Evolutionary conservation across 768 basidiomycete genomes (phyloP), one percentile per base, ranked within the genome.

Genomic region (Hydnomerulius pinastri): DNA sequence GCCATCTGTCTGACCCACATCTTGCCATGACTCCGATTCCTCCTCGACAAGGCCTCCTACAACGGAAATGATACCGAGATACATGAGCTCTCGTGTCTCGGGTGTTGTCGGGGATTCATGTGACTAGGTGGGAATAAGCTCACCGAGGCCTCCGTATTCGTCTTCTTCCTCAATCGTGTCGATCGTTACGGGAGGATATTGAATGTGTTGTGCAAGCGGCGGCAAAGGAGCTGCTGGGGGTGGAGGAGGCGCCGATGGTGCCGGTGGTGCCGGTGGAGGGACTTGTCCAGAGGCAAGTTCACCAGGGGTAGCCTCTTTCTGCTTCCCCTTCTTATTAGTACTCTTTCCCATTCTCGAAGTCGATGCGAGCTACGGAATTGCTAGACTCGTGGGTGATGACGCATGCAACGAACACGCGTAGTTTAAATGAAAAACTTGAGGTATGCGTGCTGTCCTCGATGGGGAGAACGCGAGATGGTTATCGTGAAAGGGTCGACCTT

Each of bases 271-370:
- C 3, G 30, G 50, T 12, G 33, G 23, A 15, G 30, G 20, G 20
- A 46, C 18, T 28, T 32, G 33, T 9, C 41, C 46, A 43, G 39
- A 47, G 32, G 23, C 47, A 42, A 50, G 29, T 25, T 10, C 48
- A 6, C 30, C 47, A 10, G 46, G 33, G 27, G 58, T 43, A 32
- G 58, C 45, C 29, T 57, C 69, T 40, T 60, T 68, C 53, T 68
- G 67, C 59, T 68, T 68, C 36, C 67, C 67, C 49, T 68, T 68
- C 63, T 70, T 68, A 60, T 50, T 49, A 46, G 48, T 54, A 23
- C 52, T 54, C 60, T 66, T 68, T 33, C 59, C 69, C 67, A 68
- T 68, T 51, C 46, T 57, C 39, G 37, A 41, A 43, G 48, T 48
- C 43, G 44, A 43, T 48, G 43, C 44, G 27, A 43, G 39, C 35